Conservation (phyloP, 176 grass and related monocot species). For the Juncus inflexus region DNA sequence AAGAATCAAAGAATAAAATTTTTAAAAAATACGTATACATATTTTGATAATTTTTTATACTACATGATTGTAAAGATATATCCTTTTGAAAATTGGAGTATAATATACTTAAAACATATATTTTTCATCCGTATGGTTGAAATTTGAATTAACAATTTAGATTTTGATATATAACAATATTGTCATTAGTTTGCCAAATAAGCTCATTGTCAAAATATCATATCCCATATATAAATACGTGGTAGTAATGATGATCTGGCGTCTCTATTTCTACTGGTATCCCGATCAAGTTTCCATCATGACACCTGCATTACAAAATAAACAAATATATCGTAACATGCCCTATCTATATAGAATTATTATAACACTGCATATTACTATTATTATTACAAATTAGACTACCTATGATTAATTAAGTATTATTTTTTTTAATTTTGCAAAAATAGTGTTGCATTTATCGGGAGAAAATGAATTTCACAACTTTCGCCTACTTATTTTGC, state of each 20-base stretch:
- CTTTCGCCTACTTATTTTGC: too few relatives aligned
- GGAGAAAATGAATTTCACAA: too few relatives aligned
- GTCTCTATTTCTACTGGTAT: constrained; percentile 93
- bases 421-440: too few relatives aligned
- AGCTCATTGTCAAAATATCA: constrained; percentile 8
- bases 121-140: too few relatives aligned
- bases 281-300: constrained; percentile 65
- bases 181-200: background rate
- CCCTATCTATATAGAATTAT: constrained; percentile 14
- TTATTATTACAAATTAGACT: background rate
- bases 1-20: too few relatives aligned
- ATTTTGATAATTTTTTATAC: too few relatives aligned
- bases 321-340: constrained; percentile 21
- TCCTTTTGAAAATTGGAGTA: too few relatives aligned
- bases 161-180: too few relatives aligned
- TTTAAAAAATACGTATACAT: too few relatives aligned
- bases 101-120: too few relatives aligned
- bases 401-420: background rate
- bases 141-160: background rate
- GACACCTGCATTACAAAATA: constrained; percentile 50
- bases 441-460: too few relatives aligned
- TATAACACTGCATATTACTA: background rate
- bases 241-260: constrained; percentile 87
- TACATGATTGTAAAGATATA: too few relatives aligned
- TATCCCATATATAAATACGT: constrained; percentile 43